Percentiles rank a stretch among this genome's conserved stretches.
Evolutionary conservation across 495 filamentous ascomycete species (phyloP).

Genomic region (Penicillium odoratum): DNA sequence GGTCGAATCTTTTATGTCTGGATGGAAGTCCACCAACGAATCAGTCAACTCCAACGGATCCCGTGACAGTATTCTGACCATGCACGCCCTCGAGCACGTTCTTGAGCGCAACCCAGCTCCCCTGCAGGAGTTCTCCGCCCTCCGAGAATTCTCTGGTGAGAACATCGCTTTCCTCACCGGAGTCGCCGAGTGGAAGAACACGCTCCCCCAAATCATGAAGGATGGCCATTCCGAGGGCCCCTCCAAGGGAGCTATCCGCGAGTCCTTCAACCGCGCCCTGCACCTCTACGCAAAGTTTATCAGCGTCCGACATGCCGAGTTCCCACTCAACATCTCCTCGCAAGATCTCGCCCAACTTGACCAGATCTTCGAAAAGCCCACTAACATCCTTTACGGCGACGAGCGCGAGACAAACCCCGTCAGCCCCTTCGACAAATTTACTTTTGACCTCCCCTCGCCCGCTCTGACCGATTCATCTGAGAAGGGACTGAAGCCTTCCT

Average conservation of each 20-base stretch:
- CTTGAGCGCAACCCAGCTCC: slow-evolving; percentile 54
- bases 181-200: slow-evolving; percentile 54
- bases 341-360: slow-evolving; percentile 48
- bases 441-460: neutral
- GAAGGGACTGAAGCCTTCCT: slow-evolving; percentile 18
- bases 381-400: slow-evolving; percentile 35
- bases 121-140: slow-evolving; percentile 60
- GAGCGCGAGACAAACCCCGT: slow-evolving; percentile 26
- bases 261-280: slow-evolving; percentile 53
- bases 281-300: slow-evolving; percentile 60
- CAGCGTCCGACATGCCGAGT: slow-evolving; percentile 53
- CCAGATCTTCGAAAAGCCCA: slow-evolving; percentile 46
- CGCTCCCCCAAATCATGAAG: slow-evolving; percentile 16
- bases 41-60: slow-evolving; percentile 26
- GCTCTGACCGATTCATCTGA: slow-evolving; percentile 4
- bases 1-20: slow-evolving; percentile 35
- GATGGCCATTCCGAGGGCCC: neutral
- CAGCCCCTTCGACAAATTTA: slow-evolving; percentile 32
- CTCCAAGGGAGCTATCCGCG: slow-evolving; percentile 28
- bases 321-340: slow-evolving; percentile 63
- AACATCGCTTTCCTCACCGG: slow-evolving; percentile 65
- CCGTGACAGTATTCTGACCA: slow-evolving; percentile 50
- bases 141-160: slow-evolving; percentile 66
- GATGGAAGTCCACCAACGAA: slow-evolving; percentile 32
- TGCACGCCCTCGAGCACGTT: slow-evolving; percentile 60